Evolutionary conservation across 495 filamentous ascomycete genomes (phyloP).

Genomic region (Talaromyces ruber): DNA sequence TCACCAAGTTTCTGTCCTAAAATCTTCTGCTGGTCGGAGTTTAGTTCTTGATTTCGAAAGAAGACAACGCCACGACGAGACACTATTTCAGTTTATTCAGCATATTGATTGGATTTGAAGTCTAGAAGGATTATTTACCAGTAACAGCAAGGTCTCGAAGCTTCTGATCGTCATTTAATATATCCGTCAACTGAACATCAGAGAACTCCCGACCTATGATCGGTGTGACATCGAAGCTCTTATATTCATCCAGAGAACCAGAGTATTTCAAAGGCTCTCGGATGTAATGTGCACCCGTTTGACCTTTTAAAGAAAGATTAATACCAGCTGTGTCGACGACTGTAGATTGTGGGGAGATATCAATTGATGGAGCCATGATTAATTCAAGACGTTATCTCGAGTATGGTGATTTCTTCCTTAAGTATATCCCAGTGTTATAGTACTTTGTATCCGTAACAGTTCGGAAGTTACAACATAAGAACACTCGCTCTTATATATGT

Average conservation of each 20-base stretch:
- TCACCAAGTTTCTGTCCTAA: conserved; percentile 57
- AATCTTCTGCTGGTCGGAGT: conserved; percentile 59
- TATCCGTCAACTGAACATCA: conserved; percentile 20
- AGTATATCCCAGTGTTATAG: no score
- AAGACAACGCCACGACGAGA: conserved; percentile 76
- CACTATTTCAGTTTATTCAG: conserved; percentile 33
- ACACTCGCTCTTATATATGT: no score
- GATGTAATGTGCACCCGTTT: not conserved
- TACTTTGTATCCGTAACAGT: no score
- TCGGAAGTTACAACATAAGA: no score
- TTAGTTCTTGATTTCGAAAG: conserved; percentile 63
- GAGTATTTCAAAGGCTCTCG: conserved; percentile 29
- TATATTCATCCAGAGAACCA: conserved; percentile 29
- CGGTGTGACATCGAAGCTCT: conserved; percentile 16
- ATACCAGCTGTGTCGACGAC: not conserved
- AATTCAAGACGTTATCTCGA: not conserved
- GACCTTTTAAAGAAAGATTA: not conserved
- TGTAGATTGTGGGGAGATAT: not conserved
- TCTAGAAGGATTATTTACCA: not conserved
- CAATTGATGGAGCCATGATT: not conserved
- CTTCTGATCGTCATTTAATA: conserved; percentile 41
- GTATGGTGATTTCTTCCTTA: not conserved
- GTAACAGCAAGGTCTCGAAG: conserved; percentile 52
- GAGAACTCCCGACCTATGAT: conserved; percentile 50
- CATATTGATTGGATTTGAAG: not conserved